Percentiles rank a stretch among this genome's conserved stretches.
phyloP scores from a whole-genome alignment of 176 grass and related monocot genomes.

The Bothriochloa decipiens region DNA sequence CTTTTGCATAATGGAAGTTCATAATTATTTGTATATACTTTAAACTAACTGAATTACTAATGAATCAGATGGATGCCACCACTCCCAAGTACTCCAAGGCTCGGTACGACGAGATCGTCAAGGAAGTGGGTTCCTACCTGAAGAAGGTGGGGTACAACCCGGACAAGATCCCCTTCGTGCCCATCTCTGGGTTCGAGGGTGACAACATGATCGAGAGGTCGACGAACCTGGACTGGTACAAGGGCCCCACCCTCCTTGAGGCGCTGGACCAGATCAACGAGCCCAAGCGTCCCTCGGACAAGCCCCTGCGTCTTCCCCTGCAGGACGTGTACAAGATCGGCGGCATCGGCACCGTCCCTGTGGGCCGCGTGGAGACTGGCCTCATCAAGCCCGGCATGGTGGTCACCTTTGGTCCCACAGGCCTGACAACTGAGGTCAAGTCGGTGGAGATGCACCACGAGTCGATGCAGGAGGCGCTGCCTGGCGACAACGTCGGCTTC shows the following conservation, averaged over 20 bases:
- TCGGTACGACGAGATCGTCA: neutral
- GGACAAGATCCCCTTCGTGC: neutral
- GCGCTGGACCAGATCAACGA: neutral
- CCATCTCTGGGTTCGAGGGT: neutral
- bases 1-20: too few relatives aligned
- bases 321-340: neutral
- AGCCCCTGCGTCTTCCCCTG: neutral
- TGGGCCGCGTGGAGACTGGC: neutral
- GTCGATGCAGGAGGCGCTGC: neutral
- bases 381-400: neutral
- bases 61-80: neutral
- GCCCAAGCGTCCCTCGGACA: neutral
- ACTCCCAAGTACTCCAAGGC: neutral
- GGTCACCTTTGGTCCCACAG: neutral
- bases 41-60: neutral
- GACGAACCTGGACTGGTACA: neutral
- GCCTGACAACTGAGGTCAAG: neutral
- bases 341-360: neutral
- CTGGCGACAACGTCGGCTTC: neutral
- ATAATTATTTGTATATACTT: neutral
- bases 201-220: slow-evolving; percentile 2
- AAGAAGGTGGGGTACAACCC: neutral
- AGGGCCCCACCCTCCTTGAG: neutral
- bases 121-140: neutral
- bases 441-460: slow-evolving; percentile 1